Evolutionary conservation across 805 yeast genomes (phyloP).

Genomic region (Wickerhamomyces chaumierensis): DNA sequence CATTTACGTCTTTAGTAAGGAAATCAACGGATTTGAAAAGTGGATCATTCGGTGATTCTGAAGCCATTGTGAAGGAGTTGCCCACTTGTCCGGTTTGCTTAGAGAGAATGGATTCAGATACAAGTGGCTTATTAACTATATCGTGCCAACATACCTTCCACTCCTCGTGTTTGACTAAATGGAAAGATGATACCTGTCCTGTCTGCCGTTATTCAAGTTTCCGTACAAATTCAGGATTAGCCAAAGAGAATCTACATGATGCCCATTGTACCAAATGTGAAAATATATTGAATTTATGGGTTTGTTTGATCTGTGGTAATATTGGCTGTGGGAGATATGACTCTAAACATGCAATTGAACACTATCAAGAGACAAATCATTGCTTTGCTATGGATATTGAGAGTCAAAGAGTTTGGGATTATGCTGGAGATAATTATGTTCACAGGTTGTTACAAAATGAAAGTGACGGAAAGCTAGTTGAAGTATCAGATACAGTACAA

Average conservation of each 20-base stretch:
- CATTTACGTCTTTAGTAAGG: constrained; percentile 38
- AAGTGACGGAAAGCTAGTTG: constrained; percentile 83
- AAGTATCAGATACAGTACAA: constrained; percentile 25
- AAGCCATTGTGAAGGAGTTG: constrained; percentile 36
- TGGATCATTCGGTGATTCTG: constrained; percentile 12
- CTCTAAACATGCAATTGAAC: constrained; percentile 75
- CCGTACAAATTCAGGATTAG: constrained; percentile 15
- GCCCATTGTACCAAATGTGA: constrained; percentile 41
- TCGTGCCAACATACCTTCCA: constrained; percentile 93
- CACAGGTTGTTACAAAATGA: constrained; percentile 79
- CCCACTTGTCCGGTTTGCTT: constrained; percentile 93
- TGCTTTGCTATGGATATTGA: constrained; percentile 84
- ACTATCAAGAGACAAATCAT: constrained; percentile 67
- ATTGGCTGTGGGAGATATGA: constrained; percentile 90
- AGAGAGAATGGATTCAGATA: constrained; percentile 72
- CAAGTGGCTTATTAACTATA: constrained; percentile 75
- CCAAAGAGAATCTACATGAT: constrained; percentile 5
- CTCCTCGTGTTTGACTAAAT: constrained; percentile 75
- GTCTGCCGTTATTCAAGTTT: constrained; percentile 71
- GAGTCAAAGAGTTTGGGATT: constrained; percentile 90
- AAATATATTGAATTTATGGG: constrained; percentile 61
- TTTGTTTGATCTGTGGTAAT: constrained; percentile 82
- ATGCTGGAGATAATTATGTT: constrained; percentile 83
- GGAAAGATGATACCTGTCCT: constrained; percentile 88
- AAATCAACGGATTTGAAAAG: constrained; percentile 5